phyloP scores from a whole-genome alignment of 129 eudicot species.

The Helichrysum umbraculigerum region DNA sequence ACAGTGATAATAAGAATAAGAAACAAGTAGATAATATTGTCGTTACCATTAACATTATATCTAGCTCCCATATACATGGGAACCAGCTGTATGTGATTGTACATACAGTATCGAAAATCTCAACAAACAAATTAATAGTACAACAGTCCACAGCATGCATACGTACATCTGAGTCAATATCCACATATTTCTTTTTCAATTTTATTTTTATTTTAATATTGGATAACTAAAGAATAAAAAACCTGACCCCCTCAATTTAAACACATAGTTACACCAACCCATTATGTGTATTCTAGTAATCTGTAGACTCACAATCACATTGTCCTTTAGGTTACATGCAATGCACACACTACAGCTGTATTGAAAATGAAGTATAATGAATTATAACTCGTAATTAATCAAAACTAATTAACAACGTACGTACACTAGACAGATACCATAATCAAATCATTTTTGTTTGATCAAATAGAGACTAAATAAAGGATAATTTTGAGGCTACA shows the following conservation, averaged over 20 bases:
- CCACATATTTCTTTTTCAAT: neutral
- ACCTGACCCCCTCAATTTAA: constrained; percentile 1
- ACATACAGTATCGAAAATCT: constrained; percentile 33
- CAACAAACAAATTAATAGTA: constrained; percentile 37
- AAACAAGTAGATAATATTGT: constrained; percentile 3
- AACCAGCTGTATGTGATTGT: constrained; percentile 41
- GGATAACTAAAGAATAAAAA: neutral
- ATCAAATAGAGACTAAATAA: neutral
- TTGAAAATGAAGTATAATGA: constrained; percentile 26
- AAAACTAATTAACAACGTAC: neutral
- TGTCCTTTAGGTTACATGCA: constrained; percentile 33
- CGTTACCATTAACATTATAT: constrained; percentile 18
- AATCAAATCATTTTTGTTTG: constrained; percentile 3
- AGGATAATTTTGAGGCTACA: too few species aligned
- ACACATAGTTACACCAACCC: constrained; percentile 19
- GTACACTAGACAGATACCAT: constrained; percentile 20
- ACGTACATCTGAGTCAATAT: constrained; percentile 27
- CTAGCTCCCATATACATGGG: constrained; percentile 33
- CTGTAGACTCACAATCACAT: constrained; percentile 7
- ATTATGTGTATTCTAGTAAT: constrained; percentile 7
- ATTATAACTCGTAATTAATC: neutral
- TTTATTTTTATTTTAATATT: neutral
- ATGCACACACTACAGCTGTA: constrained; percentile 33
- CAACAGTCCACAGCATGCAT: constrained; percentile 32
- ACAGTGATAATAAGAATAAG: neutral